A percentile compares a stretch with the other conserved stretches of the same genome.
phyloP scores from a whole-genome alignment of 306 rosid genomes.

The Mimosa bimucronata region DNA sequence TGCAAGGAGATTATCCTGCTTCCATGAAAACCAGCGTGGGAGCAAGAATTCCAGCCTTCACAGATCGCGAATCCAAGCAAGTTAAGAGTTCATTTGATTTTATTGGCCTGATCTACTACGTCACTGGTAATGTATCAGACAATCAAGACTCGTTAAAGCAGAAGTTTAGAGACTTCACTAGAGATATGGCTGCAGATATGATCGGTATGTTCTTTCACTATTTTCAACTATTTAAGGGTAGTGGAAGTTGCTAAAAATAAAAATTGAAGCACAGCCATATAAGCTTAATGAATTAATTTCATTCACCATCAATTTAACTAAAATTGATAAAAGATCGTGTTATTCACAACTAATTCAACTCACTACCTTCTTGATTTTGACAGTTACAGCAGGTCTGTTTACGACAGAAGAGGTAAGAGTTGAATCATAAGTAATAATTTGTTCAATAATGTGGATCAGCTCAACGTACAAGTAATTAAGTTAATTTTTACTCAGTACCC shows the following conservation, averaged over 20 bases:
- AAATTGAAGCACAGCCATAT: background rate
- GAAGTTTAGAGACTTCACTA: constrained; percentile 37
- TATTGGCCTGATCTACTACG: constrained; percentile 59
- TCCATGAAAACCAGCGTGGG: constrained; percentile 60
- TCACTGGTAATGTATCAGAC: constrained; percentile 36
- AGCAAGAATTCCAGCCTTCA: constrained; percentile 61
- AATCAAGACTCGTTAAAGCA: constrained; percentile 34
- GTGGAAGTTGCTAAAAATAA: background rate
- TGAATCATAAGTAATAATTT: constrained; percentile 13
- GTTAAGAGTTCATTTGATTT: constrained; percentile 75
- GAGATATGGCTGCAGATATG: constrained; percentile 44
- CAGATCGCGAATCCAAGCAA: constrained; percentile 48
- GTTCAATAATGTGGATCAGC: constrained; percentile 8
- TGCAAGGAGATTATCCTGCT: constrained; percentile 69
- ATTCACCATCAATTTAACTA: background rate
- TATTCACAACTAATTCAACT: constrained; percentile 24
- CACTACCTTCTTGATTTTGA: constrained; percentile 23
- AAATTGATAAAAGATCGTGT: background rate
- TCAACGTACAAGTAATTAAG: background rate
- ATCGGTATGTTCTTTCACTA: constrained; percentile 28
- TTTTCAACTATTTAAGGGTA: background rate
- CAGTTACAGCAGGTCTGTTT: constrained; percentile 20
- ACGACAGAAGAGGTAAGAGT: constrained; percentile 42
- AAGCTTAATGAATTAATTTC: background rate
- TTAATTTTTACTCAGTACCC: constrained; percentile 42